phyloP scores from a whole-genome alignment of 345 rosid genomes.

The Camelina neglecta region DNA sequence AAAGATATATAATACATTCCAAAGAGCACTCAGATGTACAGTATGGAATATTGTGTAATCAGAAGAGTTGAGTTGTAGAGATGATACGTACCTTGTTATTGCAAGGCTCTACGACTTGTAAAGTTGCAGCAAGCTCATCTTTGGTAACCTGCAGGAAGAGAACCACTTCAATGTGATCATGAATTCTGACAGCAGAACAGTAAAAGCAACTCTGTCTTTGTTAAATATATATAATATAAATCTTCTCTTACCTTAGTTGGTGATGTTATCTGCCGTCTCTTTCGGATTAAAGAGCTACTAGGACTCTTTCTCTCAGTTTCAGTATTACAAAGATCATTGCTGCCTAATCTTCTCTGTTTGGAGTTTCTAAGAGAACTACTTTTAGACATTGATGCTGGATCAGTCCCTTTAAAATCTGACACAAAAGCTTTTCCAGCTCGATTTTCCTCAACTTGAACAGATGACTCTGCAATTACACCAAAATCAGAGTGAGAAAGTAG shows the following conservation, averaged over 20 bases:
- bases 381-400: constrained; percentile 53
- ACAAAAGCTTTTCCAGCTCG: constrained; percentile 48
- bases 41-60: constrained; percentile 16
- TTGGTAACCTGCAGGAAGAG: constrained; percentile 54
- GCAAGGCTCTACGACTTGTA: constrained; percentile 50
- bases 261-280: constrained; percentile 63
- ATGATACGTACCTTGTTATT: constrained; percentile 53
- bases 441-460: constrained; percentile 58
- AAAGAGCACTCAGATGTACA: constrained; percentile 14
- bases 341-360: constrained; percentile 50
- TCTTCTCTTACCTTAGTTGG: constrained; percentile 59
- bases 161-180: constrained; percentile 44
- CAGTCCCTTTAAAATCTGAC: constrained; percentile 54
- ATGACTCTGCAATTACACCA: constrained; percentile 55
- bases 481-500: constrained; percentile 26
- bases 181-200: constrained; percentile 37
- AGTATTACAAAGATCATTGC: constrained; percentile 44
- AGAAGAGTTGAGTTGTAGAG: constrained; percentile 12
- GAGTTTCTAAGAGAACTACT: constrained; percentile 44
- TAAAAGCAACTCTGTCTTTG: constrained; percentile 11
- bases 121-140: constrained; percentile 51
- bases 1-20: constrained; percentile 16
- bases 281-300: constrained; percentile 49
- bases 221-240: background rate
- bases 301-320: constrained; percentile 54